Base-by-base conservation (phyloP, 306 rosid species). In the Ceratonia siliqua region DNA sequence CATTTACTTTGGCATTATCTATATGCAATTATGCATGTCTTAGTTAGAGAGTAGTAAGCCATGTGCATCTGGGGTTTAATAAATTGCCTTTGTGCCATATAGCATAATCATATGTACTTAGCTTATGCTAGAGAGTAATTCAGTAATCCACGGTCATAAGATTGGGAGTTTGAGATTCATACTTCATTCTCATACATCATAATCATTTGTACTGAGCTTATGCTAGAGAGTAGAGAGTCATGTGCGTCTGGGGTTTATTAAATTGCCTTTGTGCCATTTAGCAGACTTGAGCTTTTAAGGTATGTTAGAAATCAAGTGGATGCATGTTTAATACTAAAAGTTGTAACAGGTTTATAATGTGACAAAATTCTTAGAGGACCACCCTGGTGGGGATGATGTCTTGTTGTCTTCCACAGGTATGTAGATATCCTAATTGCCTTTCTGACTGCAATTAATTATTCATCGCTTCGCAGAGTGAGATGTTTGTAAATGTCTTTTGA, bases 361-460 rank as follows among this genome's bases (percentile, higher is more conserved):
- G 77, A 92, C 99, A 8, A 88, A 85, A 62, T 94, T 94, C 89
- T 87, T 94, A 70, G 97, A 94, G 35, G 99, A 94, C 72, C 99
- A 94, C 83, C 99, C 99, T 28, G 99, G 99, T 28, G 99, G 99
- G 20, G 99, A 94, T 72, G 99, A 94, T 0, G 96, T 90, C 72
- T 73, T 94, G 70, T 53, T 92, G 61, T 82, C 95, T 20, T 79
- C 85, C 66, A 82, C 92, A 84, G 99, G 99, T 94, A 80, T 42
- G 38, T 24, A 52, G 20, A 76, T 39, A 9, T 39, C 58, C 38
- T 21, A 18, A 18, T 66, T 39, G 48, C 73, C 33, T 62, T 68
- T 21, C 50, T 35, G 20, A 33, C 18, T 18, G 11, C 8, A 36
- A 56, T 50, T 79, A 27, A 66, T 13, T 20, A 5, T 77, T 76